phyloP scores from a whole-genome alignment of 2,329 filamentous ascomycete genomes.

The Xylaria sp. region DNA sequence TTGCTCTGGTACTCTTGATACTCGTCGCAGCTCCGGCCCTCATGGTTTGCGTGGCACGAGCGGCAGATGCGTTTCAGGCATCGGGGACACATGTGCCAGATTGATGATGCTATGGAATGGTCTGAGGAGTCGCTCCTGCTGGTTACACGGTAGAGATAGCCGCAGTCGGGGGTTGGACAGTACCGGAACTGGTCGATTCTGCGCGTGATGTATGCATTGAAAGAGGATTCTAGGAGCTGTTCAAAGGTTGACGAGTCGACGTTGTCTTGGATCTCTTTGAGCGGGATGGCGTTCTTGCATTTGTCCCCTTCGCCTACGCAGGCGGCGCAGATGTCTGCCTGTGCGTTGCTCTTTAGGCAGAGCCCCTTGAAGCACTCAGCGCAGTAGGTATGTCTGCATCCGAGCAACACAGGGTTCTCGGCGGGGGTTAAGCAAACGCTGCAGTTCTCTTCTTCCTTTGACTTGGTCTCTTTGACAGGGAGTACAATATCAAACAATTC shows the following conservation, averaged over 20 bases:
- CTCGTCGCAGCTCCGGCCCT: conserved; percentile 31
- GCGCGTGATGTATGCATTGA: conserved; percentile 21
- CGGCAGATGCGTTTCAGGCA: conserved; percentile 29
- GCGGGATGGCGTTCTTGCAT: conserved; percentile 17
- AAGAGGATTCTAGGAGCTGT: conserved; percentile 22
- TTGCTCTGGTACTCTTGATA: conserved; percentile 25
- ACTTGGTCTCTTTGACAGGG: not conserved
- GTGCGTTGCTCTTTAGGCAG: conserved; percentile 7
- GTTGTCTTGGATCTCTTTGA: conserved; percentile 17
- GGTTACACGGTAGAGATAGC: conserved; percentile 20
- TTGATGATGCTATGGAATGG: not conserved
- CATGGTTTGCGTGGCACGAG: conserved; percentile 27
- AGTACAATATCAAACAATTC: conserved; percentile 4
- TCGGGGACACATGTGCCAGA: conserved; percentile 32
- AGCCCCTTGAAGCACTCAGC: conserved; percentile 18
- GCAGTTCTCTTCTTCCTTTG: conserved; percentile 14
- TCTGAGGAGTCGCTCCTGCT: not conserved
- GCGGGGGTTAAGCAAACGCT: conserved; percentile 17
- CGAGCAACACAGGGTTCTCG: conserved; percentile 10
- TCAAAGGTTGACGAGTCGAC: conserved; percentile 16
- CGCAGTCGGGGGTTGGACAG: conserved; percentile 27
- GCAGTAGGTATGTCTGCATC: conserved; percentile 23
- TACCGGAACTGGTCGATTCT: conserved; percentile 22
- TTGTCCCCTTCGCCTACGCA: conserved; percentile 16
- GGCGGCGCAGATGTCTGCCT: conserved; percentile 3